Percentiles rank a stretch among this genome's conserved stretches.
phyloP scores from a whole-genome alignment of 345 rosid species.

The Gossypium rotundifolium region DNA sequence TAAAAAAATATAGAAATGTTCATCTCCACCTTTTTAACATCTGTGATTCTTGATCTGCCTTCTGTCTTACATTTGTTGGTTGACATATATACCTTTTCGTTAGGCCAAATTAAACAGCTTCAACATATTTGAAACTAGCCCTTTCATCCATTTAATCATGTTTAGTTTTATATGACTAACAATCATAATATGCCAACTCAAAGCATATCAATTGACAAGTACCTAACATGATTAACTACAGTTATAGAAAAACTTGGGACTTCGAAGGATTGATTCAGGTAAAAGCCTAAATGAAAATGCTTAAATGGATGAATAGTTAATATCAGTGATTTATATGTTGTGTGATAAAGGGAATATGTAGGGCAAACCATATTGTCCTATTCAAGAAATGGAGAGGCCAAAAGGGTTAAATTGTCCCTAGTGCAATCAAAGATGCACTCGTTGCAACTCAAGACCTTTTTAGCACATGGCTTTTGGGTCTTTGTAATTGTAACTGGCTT shows the following conservation, averaged over 20 bases:
- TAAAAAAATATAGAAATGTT: not conserved
- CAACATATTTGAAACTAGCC: not conserved
- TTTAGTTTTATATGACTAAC: not conserved
- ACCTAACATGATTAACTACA: not conserved
- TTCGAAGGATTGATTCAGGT: not conserved
- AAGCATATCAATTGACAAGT: conserved; percentile 7
- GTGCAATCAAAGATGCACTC: conserved; percentile 12
- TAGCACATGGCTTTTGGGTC: not conserved
- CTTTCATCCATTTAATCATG: not conserved
- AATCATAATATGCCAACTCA: not conserved
- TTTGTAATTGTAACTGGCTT: conserved; percentile 1
- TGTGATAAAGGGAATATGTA: not conserved
- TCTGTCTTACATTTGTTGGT: conserved; percentile 1
- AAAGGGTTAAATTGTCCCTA: conserved; percentile 10
- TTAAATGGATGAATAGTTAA: not conserved
- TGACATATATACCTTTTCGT: not conserved
- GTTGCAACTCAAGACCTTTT: conserved; percentile 7
- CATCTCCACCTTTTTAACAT: conserved; percentile 1
- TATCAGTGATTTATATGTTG: not conserved
- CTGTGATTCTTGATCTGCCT: not conserved
- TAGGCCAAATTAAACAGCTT: not conserved
- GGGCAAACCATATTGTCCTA: conserved; percentile 10
- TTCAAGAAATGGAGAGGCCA: conserved; percentile 8
- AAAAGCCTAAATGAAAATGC: not conserved
- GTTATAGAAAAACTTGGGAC: not conserved